A percentile compares a stretch with the other conserved stretches of the same genome.
Conservation (phyloP, 306 rosid genomes). For the Lathyrus aphaca region DNA sequence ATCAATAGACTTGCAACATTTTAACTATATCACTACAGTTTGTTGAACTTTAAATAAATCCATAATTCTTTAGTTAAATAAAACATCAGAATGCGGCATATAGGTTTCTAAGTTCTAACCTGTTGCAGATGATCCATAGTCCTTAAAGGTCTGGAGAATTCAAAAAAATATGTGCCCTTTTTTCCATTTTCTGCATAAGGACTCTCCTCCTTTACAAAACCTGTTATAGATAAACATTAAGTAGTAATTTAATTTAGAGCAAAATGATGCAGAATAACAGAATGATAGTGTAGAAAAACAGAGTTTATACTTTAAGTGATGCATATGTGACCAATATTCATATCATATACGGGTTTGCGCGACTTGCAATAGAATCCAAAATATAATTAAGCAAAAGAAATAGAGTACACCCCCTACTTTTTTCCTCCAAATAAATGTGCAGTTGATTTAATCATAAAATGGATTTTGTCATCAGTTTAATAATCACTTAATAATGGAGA, state of each 20-base stretch:
- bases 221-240: conserved; percentile 46
- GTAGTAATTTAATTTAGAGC: conserved; percentile 22
- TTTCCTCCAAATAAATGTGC: background rate
- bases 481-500: conserved; percentile 11
- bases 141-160: conserved; percentile 94
- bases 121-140: conserved; percentile 95
- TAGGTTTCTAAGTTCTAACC: conserved; percentile 62
- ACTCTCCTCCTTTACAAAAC: conserved; percentile 81
- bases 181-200: conserved; percentile 75
- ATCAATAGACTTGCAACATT: too few relatives aligned
- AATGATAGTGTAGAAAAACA: conserved; percentile 19
- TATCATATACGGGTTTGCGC: background rate
- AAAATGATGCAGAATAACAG: conserved; percentile 23
- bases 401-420: background rate
- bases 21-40: too few relatives aligned
- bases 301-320: conserved; percentile 26
- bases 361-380: conserved; percentile 28
- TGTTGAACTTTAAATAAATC: too few relatives aligned
- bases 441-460: background rate
- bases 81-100: conserved; percentile 33
- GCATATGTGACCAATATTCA: conserved; percentile 13
- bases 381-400: conserved; percentile 31
- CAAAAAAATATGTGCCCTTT: conserved; percentile 81
- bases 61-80: conserved; percentile 28
- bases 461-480: conserved; percentile 4